A percentile compares a stretch with the other conserved stretches of the same genome.
These are phyloP conservation scores for Pseudomonodictys pantanalensis DNA, from an alignment of 495 filamentous ascomycete species.

Conservation along the genomic window DNA sequence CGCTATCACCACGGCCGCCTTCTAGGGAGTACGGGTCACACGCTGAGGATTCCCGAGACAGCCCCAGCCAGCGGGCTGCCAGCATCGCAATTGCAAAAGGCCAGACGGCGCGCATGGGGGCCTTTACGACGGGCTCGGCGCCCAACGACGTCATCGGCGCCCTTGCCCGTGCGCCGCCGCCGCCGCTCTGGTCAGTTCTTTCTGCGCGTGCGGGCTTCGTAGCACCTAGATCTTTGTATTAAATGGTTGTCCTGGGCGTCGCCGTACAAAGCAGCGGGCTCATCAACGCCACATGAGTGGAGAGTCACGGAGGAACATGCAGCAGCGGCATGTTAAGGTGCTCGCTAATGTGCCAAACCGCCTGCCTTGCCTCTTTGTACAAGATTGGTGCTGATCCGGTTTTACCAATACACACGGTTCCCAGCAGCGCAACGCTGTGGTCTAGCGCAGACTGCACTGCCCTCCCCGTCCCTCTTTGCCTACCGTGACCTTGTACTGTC, in stretches of 20 bases:
- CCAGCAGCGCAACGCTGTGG: background rate
- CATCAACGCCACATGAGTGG: too few relatives aligned
- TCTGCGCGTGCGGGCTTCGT: too few relatives aligned
- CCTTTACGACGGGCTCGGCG: background rate
- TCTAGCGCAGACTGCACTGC: too few relatives aligned
- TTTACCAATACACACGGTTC: background rate
- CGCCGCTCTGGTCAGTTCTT: background rate
- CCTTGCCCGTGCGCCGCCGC: background rate
- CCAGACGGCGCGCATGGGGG: background rate
- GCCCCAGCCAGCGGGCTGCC: background rate
- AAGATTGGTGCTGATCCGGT: background rate
- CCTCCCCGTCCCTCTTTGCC: background rate
- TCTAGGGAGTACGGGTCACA: background rate
- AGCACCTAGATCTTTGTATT: too few relatives aligned
- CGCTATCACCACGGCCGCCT: background rate
- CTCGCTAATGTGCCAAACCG: background rate
- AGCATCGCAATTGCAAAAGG: background rate
- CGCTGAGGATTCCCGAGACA: background rate
- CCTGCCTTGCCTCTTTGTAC: background rate
- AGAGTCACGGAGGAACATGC: background rate
- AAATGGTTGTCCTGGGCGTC: too few relatives aligned
- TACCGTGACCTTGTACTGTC: background rate
- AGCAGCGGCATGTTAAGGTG: background rate
- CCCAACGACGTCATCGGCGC: background rate
- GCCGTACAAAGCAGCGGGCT: too few relatives aligned